phyloP scores from a whole-genome alignment of 345 rosid species.

The Eucalyptus leucophloia region DNA sequence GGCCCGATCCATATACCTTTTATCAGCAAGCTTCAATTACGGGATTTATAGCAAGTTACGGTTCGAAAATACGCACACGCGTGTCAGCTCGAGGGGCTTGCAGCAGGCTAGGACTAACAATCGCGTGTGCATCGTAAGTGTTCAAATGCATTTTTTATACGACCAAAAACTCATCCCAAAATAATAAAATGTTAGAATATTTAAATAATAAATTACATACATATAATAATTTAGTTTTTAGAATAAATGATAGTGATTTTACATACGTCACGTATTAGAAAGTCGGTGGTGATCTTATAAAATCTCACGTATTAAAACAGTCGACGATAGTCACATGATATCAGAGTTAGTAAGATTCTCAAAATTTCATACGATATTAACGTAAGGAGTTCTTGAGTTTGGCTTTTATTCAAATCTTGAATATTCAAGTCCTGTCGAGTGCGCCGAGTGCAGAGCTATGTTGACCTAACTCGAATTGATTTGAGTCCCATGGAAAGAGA shows the following conservation, averaged over 20 bases:
- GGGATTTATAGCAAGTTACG: neutral
- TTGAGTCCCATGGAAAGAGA: neutral
- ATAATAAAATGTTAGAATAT: too few relatives aligned
- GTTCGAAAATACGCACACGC: neutral
- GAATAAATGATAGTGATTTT: accelerated
- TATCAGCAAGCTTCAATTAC: neutral
- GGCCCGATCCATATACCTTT: neutral
- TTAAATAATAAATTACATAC: too few relatives aligned
- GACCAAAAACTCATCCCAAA: neutral
- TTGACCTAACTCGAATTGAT: accelerated
- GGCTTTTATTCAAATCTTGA: accelerated
- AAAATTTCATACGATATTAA: accelerated
- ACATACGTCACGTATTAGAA: accelerated
- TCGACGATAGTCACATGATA: accelerated
- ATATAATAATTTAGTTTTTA: too few relatives aligned
- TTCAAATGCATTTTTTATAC: neutral
- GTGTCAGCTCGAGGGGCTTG: neutral
- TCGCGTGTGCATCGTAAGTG: neutral
- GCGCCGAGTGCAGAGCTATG: accelerated
- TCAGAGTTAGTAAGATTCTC: accelerated
- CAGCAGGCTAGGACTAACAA: neutral
- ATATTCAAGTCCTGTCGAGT: too few relatives aligned
- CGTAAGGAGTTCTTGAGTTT: too few relatives aligned
- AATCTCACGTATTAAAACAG: accelerated
- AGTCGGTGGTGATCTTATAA: accelerated